Percentiles rank a stretch among this genome's conserved stretches.
These are phyloP conservation scores for Mesostigma viride DNA, from an alignment of 139 green algal genomes.

Conservation along the genomic window DNA sequence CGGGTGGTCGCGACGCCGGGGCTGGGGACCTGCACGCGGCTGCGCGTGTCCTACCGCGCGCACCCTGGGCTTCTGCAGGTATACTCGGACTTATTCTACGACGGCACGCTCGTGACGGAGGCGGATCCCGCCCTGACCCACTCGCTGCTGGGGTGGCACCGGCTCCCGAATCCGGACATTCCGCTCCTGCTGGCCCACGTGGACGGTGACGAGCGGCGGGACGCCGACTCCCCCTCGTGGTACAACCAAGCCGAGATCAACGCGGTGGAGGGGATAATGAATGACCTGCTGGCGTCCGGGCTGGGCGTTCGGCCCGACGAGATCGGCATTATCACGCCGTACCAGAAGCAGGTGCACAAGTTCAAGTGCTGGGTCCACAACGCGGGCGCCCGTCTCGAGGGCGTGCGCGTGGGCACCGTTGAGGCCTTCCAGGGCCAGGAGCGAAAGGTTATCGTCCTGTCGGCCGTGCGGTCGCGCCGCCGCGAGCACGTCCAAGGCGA, in stretches of 20 bases:
- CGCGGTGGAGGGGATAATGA: neutral
- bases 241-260: constrained; percentile 55
- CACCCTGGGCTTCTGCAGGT: constrained; percentile 56
- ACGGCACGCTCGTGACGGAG: constrained; percentile 31
- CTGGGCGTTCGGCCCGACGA: constrained; percentile 22
- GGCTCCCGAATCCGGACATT: constrained; percentile 5
- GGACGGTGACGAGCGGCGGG: constrained; percentile 36
- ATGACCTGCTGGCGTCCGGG: constrained; percentile 1
- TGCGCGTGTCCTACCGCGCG: constrained; percentile 68
- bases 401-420: constrained; percentile 19
- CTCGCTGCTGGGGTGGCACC: constrained; percentile 18
- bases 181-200: constrained; percentile 23
- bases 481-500: neutral
- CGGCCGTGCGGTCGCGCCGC: constrained; percentile 37
- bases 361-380: constrained; percentile 16
- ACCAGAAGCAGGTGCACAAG: constrained; percentile 53
- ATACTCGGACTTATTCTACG: constrained; percentile 61
- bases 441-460: constrained; percentile 64
- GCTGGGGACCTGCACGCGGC: constrained; percentile 28
- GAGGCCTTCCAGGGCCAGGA: constrained; percentile 58
- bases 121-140: constrained; percentile 17
- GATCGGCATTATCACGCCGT: constrained; percentile 61
- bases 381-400: neutral
- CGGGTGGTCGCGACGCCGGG: constrained; percentile 32
- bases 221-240: constrained; percentile 48